Percentiles rank a stretch among this genome's conserved stretches.
These are phyloP conservation scores for Xylaria sp. DNA, from an alignment of 2,329 filamentous ascomycete genomes.

Conservation along the genomic window DNA sequence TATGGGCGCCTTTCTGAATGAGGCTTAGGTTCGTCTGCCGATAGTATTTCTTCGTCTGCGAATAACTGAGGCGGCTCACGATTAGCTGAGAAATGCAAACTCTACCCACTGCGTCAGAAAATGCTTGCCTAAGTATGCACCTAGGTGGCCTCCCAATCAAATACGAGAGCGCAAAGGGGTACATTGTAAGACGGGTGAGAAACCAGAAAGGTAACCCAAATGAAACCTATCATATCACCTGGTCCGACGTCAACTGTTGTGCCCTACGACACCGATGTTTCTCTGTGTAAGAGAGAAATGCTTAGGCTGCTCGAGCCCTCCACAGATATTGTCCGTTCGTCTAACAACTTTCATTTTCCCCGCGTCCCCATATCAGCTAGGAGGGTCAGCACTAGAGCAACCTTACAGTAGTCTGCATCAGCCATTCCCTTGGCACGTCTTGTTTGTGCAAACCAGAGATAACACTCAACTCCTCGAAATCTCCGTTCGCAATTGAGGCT, in stretches of 20 bases:
- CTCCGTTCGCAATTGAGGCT: too few relatives aligned
- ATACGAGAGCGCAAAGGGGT: background rate
- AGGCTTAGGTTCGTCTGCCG: too few relatives aligned
- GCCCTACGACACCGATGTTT: background rate
- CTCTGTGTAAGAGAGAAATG: background rate
- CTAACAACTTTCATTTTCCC: constrained; percentile 4
- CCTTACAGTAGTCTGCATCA: constrained; percentile 5
- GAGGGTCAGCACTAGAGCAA: constrained; percentile 1
- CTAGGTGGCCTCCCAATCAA: background rate
- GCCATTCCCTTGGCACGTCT: background rate
- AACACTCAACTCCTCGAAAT: background rate
- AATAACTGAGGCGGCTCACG: too few relatives aligned
- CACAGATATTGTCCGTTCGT: background rate
- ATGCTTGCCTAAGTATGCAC: background rate
- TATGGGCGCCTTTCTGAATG: too few relatives aligned
- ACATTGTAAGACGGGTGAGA: background rate
- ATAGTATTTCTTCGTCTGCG: too few relatives aligned
- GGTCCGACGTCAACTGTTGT: background rate
- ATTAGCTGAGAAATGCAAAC: background rate
- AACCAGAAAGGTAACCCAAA: background rate
- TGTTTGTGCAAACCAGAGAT: background rate
- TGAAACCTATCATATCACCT: background rate
- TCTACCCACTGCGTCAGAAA: background rate
- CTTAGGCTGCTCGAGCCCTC: background rate
- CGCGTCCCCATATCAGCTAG: constrained; percentile 9